Base-by-base conservation (phyloP, 75 land plant genomes). In the Pinus tabuliformis region DNA sequence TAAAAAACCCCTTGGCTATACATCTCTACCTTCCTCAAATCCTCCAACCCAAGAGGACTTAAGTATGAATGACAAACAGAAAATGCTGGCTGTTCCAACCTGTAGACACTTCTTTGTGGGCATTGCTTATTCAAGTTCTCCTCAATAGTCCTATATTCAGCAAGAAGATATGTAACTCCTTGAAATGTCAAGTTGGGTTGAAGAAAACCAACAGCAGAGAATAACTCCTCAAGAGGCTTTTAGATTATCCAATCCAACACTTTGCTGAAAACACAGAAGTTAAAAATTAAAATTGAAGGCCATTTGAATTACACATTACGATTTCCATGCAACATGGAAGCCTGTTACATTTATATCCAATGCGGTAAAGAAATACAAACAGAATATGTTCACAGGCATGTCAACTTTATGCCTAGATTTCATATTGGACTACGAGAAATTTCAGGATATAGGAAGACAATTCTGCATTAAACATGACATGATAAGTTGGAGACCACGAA, bases 161-260 rank as follows among this genome's bases (percentile, higher is more conserved):
- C 52, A 24, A 22, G 64, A 12, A 39, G 18, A 36, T 36, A 62
- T 28, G 64, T 14, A 62, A 24, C 12, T 28, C 64, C 30, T 62
- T 28, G 3, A 26, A 62, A 22, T 62, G 36, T 26, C 64, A 62
- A 68, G 16, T 30, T 18, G n/a, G 20, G 15, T 39, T 68, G 72
- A 42, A 68, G 49, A 68, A 68, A 37, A 68, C 45, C 45, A 64
- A 33, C 68, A 64, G 39, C 68, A 42, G 72, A 20, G 52, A 68
- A 42, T 68, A 45, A 2, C 22, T 42, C 72, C 45, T 81, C 77
- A 83, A 8, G 85, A 83, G 15, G 87, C 86, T 72, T 86, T 86
- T 68, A 86, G 59, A 73, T 83, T 82, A 80, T 86, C 88, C 66
- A 86, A 70, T 3, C 86, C 82, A 77, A 83, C 82, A 72, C 87